Base-by-base conservation (phyloP, 805 yeast genomes). In the Metschnikowia anglica region DNA sequence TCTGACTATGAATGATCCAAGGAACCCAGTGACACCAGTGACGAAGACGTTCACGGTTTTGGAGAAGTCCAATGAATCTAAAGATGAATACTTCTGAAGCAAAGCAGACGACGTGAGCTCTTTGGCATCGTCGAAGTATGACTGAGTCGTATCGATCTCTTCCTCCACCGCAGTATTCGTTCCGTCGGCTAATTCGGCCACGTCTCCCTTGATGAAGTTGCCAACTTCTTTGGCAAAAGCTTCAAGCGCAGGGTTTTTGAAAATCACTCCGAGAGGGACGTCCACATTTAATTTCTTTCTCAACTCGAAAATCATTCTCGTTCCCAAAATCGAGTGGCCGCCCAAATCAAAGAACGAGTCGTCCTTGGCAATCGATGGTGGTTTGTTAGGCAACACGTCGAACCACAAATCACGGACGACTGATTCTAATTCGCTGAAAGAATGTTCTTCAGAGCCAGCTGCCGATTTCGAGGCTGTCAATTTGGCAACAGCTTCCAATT, bases 291-390 rank as follows among this genome's bases (percentile, higher is more conserved):
- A 72, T 52, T 76, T 77, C 68, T 85, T 84, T 62, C 97, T 79
- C 54, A 93, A 77, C 53, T 86, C 90, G 58, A 93, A 93, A 48
- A 93, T 91, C 97, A 93, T 89, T 61, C 95, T 80, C 0, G 99
- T 95, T 6, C 98, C 98, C 49, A 93, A 72, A 56, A 93, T 91
- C 1, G 98, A 91, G 65, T 93, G 99, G 2, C 99, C 99, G 46
- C 99, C 99, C 40, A 95, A 70, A 60, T 93, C 99, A 59, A 93
- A 93, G 78, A 93, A 93, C 1, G 95, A 86, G 62, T 93, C 99
- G 2, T 77, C 77, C 25, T 84, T 83, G 23, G 83, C 73, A 32
- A 89, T 76, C 2, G 85, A 68, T 1, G 91, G 84, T 5, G 97
- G 97, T 49, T 80, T 77, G 52, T 81, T 85, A 32, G 98, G 98